Base-by-base conservation (phyloP, 768 basidiomycete genomes). In the Leccinum longicurvipes region DNA sequence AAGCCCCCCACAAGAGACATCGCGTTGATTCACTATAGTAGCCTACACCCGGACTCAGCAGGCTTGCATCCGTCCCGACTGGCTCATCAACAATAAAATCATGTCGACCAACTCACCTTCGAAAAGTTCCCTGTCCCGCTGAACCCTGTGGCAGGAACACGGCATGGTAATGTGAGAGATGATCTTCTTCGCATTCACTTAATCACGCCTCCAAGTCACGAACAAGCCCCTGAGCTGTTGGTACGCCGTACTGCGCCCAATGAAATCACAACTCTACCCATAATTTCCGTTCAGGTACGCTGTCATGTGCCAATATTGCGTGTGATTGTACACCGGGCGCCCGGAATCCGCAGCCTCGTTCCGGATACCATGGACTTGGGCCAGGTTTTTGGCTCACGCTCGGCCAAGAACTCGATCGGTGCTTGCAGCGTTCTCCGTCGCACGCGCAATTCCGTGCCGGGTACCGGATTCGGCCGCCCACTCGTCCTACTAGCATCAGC, bases 1-100 rank as follows among this genome's bases (percentile, higher is more conserved):
- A n/a, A n/a, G n/a, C n/a, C n/a, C n/a, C n/a, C n/a, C n/a, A n/a
- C n/a, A n/a, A n/a, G n/a, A n/a, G n/a, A n/a, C n/a, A n/a, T n/a
- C n/a, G n/a, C n/a, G n/a, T n/a, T n/a, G n/a, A n/a, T n/a, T 74
- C 75, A 46, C 78, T 75, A 19, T 58, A 45, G 77, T 78, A 81
- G 55, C 79, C 76, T 3, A 80, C 77, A 1, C 79, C 80, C 47
- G 77, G 73, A 9, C n/a, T 76, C 10, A 74, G 48, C 5, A n/a
- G n/a, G n/a, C 67, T 69, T 14, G 69, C 41, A 25, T 62, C 74
- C 66, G 21, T 62, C 70, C 72, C 31, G 27, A 50, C 10, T 32
- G 12, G 24, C 36, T 11, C 36, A 12, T 61, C 11, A 59, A 17
- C 21, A 17, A 44, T 21, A 14, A 51, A 23, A 25, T 60, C 56